These are phyloP conservation scores for Globisporangium paroecandrum DNA, from an alignment of 352 stramenopile species.

Conservation along the genomic window DNA sequence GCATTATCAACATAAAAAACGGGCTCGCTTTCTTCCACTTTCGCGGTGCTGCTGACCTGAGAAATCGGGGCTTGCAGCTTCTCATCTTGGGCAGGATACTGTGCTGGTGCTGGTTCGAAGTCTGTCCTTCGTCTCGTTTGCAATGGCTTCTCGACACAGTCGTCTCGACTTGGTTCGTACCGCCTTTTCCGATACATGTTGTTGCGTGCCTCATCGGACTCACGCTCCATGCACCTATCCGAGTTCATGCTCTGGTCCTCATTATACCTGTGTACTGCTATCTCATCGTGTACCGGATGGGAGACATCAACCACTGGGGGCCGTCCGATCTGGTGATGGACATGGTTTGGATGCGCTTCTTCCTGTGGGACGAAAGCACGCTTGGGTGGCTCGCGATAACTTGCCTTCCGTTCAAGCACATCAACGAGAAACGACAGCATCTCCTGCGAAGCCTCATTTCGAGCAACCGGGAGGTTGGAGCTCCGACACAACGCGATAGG, in stretches of 20 bases:
- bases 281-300: not conserved
- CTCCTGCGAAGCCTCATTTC: conserved; percentile 36
- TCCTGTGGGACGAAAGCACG: not conserved
- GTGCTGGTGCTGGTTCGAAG: not conserved
- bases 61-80: not conserved
- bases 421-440: conserved; percentile 44
- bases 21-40: not conserved
- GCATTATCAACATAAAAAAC: conserved; percentile 37
- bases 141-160: conserved; percentile 1
- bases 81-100: not conserved
- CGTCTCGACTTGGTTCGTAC: conserved; percentile 18
- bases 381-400: not conserved
- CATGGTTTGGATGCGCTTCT: not conserved
- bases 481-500: conserved; percentile 29
- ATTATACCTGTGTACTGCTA: not conserved
- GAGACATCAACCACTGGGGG: not conserved
- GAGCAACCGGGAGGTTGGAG: conserved; percentile 25
- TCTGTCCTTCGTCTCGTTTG: conserved; percentile 3
- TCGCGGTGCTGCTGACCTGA: not conserved
- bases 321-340: not conserved
- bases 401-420: conserved; percentile 28
- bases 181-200: conserved; percentile 14
- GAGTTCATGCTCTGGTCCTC: conserved; percentile 6
- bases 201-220: not conserved
- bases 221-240: conserved; percentile 4